Conservation (phyloP, 1,284 basidiomycete species). For the Ustilago xerochloae region DNA sequence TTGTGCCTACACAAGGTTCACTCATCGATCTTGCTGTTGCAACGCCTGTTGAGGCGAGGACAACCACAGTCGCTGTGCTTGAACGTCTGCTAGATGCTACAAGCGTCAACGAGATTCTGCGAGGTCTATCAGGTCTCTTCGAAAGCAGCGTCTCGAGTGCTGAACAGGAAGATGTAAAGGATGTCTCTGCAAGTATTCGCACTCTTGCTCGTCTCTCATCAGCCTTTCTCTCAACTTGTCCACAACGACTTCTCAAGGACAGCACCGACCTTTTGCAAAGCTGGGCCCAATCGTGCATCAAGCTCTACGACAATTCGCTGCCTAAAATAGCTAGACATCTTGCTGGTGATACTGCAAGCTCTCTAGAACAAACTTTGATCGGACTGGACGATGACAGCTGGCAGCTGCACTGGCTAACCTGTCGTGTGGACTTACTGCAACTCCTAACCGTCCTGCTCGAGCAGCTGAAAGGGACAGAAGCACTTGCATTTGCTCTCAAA, state of each 20-base stretch:
- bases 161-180: background rate
- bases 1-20: constrained; percentile 41
- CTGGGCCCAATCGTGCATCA: constrained; percentile 15
- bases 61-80: constrained; percentile 7
- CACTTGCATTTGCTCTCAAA: constrained; percentile 3
- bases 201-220: constrained; percentile 25
- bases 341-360: background rate
- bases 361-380: constrained; percentile 1
- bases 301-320: constrained; percentile 26
- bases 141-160: background rate
- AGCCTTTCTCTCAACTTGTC: constrained; percentile 25
- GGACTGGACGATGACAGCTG: constrained; percentile 11
- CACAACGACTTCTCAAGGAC: constrained; percentile 16
- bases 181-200: constrained; percentile 4
- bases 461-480: constrained; percentile 13
- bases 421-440: constrained; percentile 32
- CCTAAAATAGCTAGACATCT: constrained; percentile 4
- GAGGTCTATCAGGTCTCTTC: constrained; percentile 23
- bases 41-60: constrained; percentile 3
- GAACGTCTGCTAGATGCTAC: constrained; percentile 44
- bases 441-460: constrained; percentile 16
- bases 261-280: background rate
- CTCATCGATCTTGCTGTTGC: constrained; percentile 42
- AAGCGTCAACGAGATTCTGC: constrained; percentile 28
- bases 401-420: constrained; percentile 40